Base-by-base conservation (phyloP, 306 rosid genomes). In the Abrus pulchellus region DNA sequence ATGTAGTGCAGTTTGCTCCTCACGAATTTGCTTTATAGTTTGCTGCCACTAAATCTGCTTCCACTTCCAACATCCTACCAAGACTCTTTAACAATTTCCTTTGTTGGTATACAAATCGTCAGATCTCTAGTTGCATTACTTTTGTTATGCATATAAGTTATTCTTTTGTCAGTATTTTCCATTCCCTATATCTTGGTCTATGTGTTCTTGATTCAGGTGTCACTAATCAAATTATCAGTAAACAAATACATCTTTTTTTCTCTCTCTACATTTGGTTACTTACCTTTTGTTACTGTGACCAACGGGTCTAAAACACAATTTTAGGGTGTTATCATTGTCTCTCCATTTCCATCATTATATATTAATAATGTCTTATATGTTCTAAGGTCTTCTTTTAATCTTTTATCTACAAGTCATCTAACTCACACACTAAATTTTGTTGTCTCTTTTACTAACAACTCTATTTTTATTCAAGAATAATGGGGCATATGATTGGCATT, bases 291-390 rank as follows among this genome's bases (percentile, higher is more conserved):
- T 14, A 36, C 47, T 2, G 2, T 63, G 4, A 5, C 29, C 2
- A 63, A 38, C 4, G 9, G 30, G 4, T 36, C 69, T 5, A 3
- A 27, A 9, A 2, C 12, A 34, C 30, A 36, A 1, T 13, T 48
- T 13, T 48, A 13, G 1, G 9, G 28, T 1, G 7, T 63, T 36
- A 11, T 30, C 7, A 36, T 44, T 12, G 5, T 40, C 11, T 11
- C 1, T 43, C 11, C 5, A 12, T 1, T 7, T 3, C 2, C 14
- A 2, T 6, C 28, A 4, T 6, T 36, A 0, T 13, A 0, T 0
- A 10, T 62, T 36, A 4, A 62, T 34, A 13, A 34, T 62, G 10
- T 34, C 44, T 13, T 59, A 1, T 64, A 64, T 64, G 49, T 40
- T 14, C 70, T 3, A 6, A 6, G 30, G 4, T 38, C 47, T 6